Conservation (phyloP, 106 monocot genomes). For the Dioscorea alata region DNA sequence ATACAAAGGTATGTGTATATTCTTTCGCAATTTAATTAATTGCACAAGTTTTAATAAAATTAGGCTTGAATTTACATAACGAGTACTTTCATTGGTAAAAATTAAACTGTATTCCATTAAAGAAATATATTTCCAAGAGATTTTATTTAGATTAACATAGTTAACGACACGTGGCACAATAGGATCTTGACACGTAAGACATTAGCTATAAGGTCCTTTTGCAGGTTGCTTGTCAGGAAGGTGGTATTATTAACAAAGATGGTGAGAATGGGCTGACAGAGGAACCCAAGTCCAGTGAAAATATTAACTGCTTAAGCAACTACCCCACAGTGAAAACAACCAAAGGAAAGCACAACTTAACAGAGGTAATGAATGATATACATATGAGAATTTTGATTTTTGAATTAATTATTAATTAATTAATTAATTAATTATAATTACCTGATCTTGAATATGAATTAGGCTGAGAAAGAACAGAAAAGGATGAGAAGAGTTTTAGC, state of each 20-base stretch:
- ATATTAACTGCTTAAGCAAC: conserved; percentile 3
- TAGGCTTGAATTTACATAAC: neutral
- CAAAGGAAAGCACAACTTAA: conserved; percentile 37
- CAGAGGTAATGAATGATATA: conserved; percentile 39
- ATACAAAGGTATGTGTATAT: neutral
- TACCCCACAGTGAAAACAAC: neutral
- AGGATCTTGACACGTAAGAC: neutral
- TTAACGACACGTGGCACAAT: neutral
- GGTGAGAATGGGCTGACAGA: neutral
- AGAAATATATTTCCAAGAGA: too few relatives aligned
- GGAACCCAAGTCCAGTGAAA: conserved; percentile 1
- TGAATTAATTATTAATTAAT: too few relatives aligned
- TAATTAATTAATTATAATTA: too few relatives aligned
- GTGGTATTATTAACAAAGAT: neutral
- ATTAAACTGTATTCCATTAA: neutral
- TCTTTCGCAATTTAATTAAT: neutral
- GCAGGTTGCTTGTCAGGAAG: neutral
- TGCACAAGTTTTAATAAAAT: neutral
- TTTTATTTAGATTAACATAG: too few relatives aligned
- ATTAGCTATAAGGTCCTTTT: neutral
- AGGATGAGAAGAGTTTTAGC: conserved; percentile 66
- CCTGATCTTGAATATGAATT: neutral
- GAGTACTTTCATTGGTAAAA: neutral
- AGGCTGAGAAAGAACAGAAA: conserved; percentile 84
- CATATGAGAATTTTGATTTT: neutral